phyloP scores from a whole-genome alignment of 768 basidiomycete genomes.

The Leccinum broughii region DNA sequence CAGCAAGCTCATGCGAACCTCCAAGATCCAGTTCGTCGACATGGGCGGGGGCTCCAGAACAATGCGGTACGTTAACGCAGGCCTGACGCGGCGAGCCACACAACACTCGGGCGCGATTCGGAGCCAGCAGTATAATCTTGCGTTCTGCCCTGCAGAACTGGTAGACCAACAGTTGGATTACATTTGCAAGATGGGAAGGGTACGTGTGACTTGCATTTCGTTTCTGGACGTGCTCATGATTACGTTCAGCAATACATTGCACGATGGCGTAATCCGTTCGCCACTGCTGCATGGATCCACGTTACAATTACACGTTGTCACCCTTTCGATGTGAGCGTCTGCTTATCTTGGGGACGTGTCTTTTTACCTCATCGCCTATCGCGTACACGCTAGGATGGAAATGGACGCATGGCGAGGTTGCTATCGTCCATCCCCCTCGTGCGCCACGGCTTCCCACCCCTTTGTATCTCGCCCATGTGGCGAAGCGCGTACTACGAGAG shows the following conservation, averaged over 20 bases:
- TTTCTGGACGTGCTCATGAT: not conserved
- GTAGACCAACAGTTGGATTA: slow-evolving; percentile 36
- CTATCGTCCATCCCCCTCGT: slow-evolving; percentile 37
- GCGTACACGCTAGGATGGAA: slow-evolving; percentile 29
- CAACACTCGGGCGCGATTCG: slow-evolving; percentile 33
- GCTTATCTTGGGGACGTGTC: not conserved
- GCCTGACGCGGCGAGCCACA: slow-evolving; percentile 28
- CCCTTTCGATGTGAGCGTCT: slow-evolving; percentile 33
- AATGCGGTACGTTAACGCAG: slow-evolving; percentile 33
- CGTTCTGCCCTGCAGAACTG: slow-evolving; percentile 31
- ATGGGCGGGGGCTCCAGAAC: slow-evolving; percentile 3
- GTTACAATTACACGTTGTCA: slow-evolving; percentile 37
- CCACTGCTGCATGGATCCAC: slow-evolving; percentile 38
- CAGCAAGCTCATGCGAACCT: slow-evolving; percentile 32
- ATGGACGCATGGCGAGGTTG: slow-evolving; percentile 36
- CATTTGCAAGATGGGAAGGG: slow-evolving; percentile 37
- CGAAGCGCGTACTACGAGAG: slow-evolving; percentile 31
- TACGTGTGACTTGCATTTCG: slow-evolving; percentile 6
- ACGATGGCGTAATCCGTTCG: slow-evolving; percentile 39
- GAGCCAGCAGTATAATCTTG: slow-evolving; percentile 35
- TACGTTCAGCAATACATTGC: slow-evolving; percentile 36
- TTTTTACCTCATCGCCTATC: not conserved
- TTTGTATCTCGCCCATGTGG: slow-evolving; percentile 29
- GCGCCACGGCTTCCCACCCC: slow-evolving; percentile 33
- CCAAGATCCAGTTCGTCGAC: slow-evolving; percentile 30